phyloP scores from a whole-genome alignment of 805 yeast species.

The Barnettozyma californica region DNA sequence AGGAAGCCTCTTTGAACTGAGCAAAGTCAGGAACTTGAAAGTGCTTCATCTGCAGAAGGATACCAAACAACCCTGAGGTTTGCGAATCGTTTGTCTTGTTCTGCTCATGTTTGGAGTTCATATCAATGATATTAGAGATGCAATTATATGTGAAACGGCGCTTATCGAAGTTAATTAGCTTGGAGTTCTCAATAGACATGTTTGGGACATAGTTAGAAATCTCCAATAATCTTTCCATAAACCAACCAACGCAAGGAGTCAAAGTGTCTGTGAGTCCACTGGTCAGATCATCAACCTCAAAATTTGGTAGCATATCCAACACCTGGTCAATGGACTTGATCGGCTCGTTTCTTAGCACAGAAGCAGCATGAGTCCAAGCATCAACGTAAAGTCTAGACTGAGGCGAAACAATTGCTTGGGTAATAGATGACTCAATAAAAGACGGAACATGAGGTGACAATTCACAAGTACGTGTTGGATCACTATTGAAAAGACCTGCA shows the following conservation, averaged over 20 bases:
- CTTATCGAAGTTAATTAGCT: conserved; percentile 80
- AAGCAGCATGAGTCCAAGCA: conserved; percentile 59
- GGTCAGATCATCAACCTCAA: conserved; percentile 29
- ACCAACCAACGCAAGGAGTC: conserved; percentile 91
- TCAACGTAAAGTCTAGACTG: conserved; percentile 66
- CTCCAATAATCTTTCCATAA: conserved; percentile 72
- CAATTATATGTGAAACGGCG: conserved; percentile 62
- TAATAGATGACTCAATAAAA: conserved; percentile 74
- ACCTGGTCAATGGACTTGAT: conserved; percentile 28
- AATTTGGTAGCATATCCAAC: conserved; percentile 29
- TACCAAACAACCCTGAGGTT: conserved; percentile 40
- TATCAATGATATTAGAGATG: conserved; percentile 46
- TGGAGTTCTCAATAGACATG: conserved; percentile 59
- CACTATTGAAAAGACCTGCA: conserved; percentile 37
- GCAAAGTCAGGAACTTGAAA: conserved; percentile 31
- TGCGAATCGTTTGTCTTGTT: conserved; percentile 27
- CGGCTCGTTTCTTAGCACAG: conserved; percentile 15
- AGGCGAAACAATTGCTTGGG: conserved; percentile 71
- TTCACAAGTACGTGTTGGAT: conserved; percentile 11
- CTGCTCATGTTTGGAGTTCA: conserved; percentile 26
- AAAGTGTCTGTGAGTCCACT: conserved; percentile 38
- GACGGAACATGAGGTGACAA: conserved; percentile 64
- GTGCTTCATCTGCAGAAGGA: conserved; percentile 39
- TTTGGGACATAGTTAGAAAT: conserved; percentile 74
- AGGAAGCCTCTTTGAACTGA: conserved; percentile 37